Conservation (phyloP, 305 asterid genomes). For the Solanum hybrid region DNA sequence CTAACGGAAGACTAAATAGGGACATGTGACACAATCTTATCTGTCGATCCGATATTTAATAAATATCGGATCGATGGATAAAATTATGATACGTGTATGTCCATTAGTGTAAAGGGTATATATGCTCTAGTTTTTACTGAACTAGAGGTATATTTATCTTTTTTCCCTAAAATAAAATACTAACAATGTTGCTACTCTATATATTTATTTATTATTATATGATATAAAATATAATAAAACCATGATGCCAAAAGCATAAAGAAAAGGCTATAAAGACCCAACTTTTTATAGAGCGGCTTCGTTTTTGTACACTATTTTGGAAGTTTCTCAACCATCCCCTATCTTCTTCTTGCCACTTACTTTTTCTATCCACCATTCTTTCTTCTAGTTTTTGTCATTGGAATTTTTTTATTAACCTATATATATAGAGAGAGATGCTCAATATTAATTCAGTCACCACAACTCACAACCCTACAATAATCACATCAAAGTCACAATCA, state of each 20-base stretch:
- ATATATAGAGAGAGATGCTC: neutral
- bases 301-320: slow-evolving; percentile 27
- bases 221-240: neutral
- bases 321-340: slow-evolving; percentile 3
- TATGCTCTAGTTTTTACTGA: no score
- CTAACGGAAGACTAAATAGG: no score
- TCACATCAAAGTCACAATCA: neutral
- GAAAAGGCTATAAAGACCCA: neutral
- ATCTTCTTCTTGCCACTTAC: neutral
- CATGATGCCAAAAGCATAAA: neutral
- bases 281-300: slow-evolving; percentile 34
- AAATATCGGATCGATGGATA: no score
- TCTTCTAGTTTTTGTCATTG: neutral
- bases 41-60: no score
- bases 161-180: no score
- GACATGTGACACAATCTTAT: no score
- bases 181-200: neutral
- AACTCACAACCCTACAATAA: neutral
- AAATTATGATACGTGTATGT: no score
- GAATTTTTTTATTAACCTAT: neutral
- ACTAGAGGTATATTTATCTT: accelerated
- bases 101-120: no score
- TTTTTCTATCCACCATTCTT: neutral
- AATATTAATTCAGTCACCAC: neutral
- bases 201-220: no score